These are phyloP conservation scores for Celoporthe dispersa DNA, from an alignment of 2,329 filamentous ascomycete species.

Conservation along the genomic window DNA sequence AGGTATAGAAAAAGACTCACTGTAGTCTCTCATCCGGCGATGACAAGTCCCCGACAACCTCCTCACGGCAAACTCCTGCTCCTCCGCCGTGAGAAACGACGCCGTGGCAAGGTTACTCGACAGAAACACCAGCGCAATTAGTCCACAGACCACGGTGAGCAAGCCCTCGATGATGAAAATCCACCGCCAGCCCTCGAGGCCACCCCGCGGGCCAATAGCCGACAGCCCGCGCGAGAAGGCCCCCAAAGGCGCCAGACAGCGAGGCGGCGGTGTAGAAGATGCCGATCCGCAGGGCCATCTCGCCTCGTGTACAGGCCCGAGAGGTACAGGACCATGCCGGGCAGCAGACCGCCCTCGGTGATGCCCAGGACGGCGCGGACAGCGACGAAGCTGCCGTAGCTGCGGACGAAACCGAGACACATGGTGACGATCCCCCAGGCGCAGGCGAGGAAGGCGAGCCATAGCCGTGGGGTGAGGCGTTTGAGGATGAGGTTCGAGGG, in stretches of 20 bases:
- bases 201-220: slow-evolving; percentile 59
- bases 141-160: slow-evolving; percentile 57
- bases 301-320: slow-evolving; percentile 63
- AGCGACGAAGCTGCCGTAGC: slow-evolving; percentile 61
- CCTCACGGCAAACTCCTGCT: slow-evolving; percentile 53
- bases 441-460: slow-evolving; percentile 61
- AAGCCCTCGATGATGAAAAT: slow-evolving; percentile 66
- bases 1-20: slow-evolving; percentile 32
- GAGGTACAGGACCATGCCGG: slow-evolving; percentile 71
- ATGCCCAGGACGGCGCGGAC: slow-evolving; percentile 66
- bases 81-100: slow-evolving; percentile 55
- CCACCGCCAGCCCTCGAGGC: slow-evolving; percentile 63
- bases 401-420: slow-evolving; percentile 58
- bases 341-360: slow-evolving; percentile 67
- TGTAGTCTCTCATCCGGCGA: slow-evolving; percentile 39
- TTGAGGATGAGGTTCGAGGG: slow-evolving; percentile 69
- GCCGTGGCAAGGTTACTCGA: slow-evolving; percentile 61
- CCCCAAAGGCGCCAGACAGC: slow-evolving; percentile 67
- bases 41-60: slow-evolving; percentile 46
- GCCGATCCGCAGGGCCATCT: slow-evolving; percentile 66
- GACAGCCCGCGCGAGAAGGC: slow-evolving; percentile 65
- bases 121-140: slow-evolving; percentile 56
- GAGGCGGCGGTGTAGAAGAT: slow-evolving; percentile 71
- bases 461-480: slow-evolving; percentile 61
- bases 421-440: slow-evolving; percentile 64